phyloP scores from a whole-genome alignment of 495 filamentous ascomycete species.

The Podospora didyma region DNA sequence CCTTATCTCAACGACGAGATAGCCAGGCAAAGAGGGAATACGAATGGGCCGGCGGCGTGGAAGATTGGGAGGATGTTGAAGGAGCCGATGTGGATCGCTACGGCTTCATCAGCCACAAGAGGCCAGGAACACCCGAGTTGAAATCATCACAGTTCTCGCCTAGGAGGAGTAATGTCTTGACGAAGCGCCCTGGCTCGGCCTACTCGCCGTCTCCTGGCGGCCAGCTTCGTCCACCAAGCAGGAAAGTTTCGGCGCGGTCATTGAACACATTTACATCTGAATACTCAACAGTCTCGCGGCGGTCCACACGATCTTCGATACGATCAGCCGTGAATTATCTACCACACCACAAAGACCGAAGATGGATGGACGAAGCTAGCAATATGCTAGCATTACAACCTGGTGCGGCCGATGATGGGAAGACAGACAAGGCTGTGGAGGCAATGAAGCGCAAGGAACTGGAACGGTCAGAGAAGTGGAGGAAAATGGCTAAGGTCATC shows the following conservation, averaged over 20 bases:
- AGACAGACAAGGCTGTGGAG: constrained; percentile 53
- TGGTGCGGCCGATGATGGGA: constrained; percentile 58
- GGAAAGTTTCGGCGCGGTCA: constrained; percentile 50
- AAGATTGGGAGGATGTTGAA: constrained; percentile 93
- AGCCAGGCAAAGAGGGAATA: constrained; percentile 26
- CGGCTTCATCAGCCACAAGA: constrained; percentile 74
- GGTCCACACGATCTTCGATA: constrained; percentile 50
- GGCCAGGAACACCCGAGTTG: constrained; percentile 32
- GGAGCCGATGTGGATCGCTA: constrained; percentile 87
- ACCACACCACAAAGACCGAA: constrained; percentile 70
- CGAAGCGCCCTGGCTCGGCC: constrained; percentile 34
- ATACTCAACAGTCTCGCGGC: constrained; percentile 50
- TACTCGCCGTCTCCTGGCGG: constrained; percentile 34
- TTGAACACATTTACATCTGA: constrained; percentile 48
- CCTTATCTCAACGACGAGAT: constrained; percentile 41
- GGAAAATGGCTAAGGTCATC: constrained; percentile 83
- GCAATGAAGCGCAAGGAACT: constrained; percentile 73
- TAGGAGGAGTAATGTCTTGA: constrained; percentile 38
- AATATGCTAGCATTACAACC: constrained; percentile 84
- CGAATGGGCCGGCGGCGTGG: constrained; percentile 75
- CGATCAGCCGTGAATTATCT: constrained; percentile 69
- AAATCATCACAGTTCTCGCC: constrained; percentile 29
- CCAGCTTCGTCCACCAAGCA: constrained; percentile 34
- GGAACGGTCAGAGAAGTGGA: constrained; percentile 88
- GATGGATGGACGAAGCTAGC: constrained; percentile 76